Percentiles rank a stretch among this genome's conserved stretches.
Evolutionary conservation across 441 rosid genomes (phyloP).

Genomic region (Codiaeum variegatum): DNA sequence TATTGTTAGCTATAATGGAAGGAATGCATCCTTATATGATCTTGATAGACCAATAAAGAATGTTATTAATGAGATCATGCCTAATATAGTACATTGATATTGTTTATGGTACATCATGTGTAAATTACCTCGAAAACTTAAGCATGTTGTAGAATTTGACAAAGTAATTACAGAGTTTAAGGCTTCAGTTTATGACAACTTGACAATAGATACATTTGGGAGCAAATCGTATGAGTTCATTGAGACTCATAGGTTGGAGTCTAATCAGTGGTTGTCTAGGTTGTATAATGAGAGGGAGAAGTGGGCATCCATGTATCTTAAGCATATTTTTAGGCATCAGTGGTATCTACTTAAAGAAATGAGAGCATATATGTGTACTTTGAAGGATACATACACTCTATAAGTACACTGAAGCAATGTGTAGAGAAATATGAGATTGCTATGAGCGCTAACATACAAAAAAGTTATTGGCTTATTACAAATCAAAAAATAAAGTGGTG

Average conservation of each 20-base stretch:
- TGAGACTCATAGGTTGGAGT: accelerated
- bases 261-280: neutral
- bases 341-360: neutral
- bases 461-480: too few relatives aligned
- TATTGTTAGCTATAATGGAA: neutral
- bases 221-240: neutral
- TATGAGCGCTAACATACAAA: neutral
- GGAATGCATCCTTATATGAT: neutral
- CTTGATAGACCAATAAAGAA: neutral
- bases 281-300: neutral
- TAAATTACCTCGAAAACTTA: neutral
- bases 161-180: neutral
- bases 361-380: neutral
- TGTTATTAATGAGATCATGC: neutral
- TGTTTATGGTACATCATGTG: neutral
- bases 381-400: neutral
- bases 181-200: neutral
- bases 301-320: neutral
- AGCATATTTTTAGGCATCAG: neutral
- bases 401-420: neutral
- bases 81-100: neutral
- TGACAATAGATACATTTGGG: neutral
- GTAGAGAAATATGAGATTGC: neutral
- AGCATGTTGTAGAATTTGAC: neutral
- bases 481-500: neutral